Conservation (phyloP, 2,329 filamentous ascomycete genomes). For the Mycosphaerelloides madeirae region DNA sequence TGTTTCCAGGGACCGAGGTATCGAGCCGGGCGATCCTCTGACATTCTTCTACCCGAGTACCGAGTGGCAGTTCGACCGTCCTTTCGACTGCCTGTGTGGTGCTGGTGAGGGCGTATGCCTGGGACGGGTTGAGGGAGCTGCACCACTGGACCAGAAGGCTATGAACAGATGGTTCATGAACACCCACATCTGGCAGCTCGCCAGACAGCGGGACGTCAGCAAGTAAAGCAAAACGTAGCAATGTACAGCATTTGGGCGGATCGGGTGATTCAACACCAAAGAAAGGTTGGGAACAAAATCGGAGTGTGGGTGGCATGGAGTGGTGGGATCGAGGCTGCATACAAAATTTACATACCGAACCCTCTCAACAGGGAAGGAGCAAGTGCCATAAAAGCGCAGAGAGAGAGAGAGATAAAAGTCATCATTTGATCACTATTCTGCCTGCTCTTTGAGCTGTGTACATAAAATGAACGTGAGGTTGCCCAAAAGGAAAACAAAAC, state of each 20-base stretch:
- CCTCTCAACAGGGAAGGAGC: conserved; percentile 17
- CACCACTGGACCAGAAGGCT: conserved; percentile 29
- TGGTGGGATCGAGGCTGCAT: neutral
- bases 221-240: neutral
- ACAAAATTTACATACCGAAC: conserved; percentile 6
- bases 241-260: neutral
- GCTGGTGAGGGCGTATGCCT: conserved; percentile 34
- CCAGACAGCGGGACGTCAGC: conserved; percentile 13
- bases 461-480: conserved; percentile 14
- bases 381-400: neutral
- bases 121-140: conserved; percentile 39
- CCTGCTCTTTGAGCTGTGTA: neutral
- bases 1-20: conserved; percentile 32
- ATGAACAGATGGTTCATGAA: conserved; percentile 35
- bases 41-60: conserved; percentile 49
- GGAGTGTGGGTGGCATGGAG: neutral
- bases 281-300: neutral
- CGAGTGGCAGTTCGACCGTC: conserved; percentile 47
- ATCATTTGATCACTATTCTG: too few relatives aligned
- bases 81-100: conserved; percentile 43
- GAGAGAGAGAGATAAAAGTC: neutral
- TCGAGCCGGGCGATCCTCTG: conserved; percentile 39
- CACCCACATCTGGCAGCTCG: conserved; percentile 35
- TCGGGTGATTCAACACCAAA: conserved; percentile 11
- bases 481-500: neutral